A percentile compares a stretch with the other conserved stretches of the same genome.
phyloP scores from a whole-genome alignment of 2,329 filamentous ascomycete genomes.

The Pyrenophora seminiperda region DNA sequence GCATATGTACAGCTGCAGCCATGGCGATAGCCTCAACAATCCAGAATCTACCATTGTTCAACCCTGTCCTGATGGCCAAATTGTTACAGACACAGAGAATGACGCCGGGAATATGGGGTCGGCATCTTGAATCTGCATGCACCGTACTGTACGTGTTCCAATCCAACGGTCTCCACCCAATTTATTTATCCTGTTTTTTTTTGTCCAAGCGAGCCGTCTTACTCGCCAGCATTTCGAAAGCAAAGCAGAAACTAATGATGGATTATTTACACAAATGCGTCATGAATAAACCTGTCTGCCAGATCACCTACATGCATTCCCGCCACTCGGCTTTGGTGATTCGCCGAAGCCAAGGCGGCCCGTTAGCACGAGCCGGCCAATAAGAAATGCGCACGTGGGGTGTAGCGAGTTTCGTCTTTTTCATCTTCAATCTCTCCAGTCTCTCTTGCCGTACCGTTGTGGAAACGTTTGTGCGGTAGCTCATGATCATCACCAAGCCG shows the following conservation, averaged over 20 bases:
- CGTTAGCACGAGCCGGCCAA: conserved; percentile 9
- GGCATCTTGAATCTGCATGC: background rate
- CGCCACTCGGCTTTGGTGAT: conserved; percentile 9
- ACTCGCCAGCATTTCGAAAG: background rate
- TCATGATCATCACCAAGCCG: background rate
- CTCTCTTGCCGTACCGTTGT: conserved; percentile 6
- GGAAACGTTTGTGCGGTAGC: conserved; percentile 4
- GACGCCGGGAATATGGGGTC: background rate
- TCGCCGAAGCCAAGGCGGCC: conserved; percentile 9
- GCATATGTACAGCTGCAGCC: background rate
- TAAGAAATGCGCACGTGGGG: conserved; percentile 11
- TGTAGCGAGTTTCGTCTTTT: conserved; percentile 2
- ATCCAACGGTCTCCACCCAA: conserved; percentile 7
- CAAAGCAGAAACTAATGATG: conserved; percentile 6
- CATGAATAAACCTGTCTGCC: background rate
- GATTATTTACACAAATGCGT: background rate
- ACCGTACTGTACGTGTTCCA: background rate
- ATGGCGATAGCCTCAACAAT: conserved; percentile 9
- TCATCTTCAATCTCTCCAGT: conserved; percentile 2
- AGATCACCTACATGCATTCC: conserved; percentile 7
- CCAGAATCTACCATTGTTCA: background rate
- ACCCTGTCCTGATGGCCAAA: background rate
- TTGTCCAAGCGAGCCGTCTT: conserved; percentile 10
- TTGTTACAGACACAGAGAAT: conserved; percentile 3
- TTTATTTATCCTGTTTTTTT: conserved; percentile 3